A percentile compares a stretch with the other conserved stretches of the same genome.
Evolutionary conservation across 345 rosid species (phyloP).

Genomic region (Salix exigua): DNA sequence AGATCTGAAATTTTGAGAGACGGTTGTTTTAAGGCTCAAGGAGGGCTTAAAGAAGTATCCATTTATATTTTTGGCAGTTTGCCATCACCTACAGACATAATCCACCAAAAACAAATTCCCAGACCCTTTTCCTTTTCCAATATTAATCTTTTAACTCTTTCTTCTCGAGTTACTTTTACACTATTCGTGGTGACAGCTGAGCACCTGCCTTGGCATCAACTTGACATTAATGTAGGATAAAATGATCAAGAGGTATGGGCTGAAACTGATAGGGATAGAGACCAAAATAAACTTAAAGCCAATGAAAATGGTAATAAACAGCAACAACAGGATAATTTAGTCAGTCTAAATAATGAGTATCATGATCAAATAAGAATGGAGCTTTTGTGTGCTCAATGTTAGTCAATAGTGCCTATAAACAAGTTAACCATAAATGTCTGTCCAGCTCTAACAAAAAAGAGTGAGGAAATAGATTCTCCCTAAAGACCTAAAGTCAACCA

Average conservation of each 20-base stretch:
- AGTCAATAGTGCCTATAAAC: slow-evolving; percentile 29
- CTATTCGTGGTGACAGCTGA: neutral
- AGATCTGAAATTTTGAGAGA: no score
- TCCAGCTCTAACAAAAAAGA: slow-evolving; percentile 33
- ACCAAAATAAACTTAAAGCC: neutral
- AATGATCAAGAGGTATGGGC: neutral
- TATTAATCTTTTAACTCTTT: no score
- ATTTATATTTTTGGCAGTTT: no score
- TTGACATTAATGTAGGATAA: neutral
- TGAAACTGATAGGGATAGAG: neutral
- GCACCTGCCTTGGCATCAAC: neutral
- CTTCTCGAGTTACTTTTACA: neutral
- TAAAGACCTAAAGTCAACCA: slow-evolving; percentile 88
- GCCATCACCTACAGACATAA: no score
- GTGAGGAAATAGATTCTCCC: slow-evolving; percentile 15
- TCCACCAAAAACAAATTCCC: no score
- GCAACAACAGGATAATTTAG: slow-evolving; percentile 11
- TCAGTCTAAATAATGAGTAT: slow-evolving; percentile 25
- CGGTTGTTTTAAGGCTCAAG: no score
- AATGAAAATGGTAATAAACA: neutral
- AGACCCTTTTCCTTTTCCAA: no score
- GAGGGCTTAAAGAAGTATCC: no score
- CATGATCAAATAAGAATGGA: slow-evolving; percentile 29
- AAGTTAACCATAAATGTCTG: slow-evolving; percentile 28
- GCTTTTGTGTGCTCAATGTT: slow-evolving; percentile 29